Base-by-base conservation (phyloP, 225 moss, liverwort and hornwort genomes). In the Pleurozium schreberi region DNA sequence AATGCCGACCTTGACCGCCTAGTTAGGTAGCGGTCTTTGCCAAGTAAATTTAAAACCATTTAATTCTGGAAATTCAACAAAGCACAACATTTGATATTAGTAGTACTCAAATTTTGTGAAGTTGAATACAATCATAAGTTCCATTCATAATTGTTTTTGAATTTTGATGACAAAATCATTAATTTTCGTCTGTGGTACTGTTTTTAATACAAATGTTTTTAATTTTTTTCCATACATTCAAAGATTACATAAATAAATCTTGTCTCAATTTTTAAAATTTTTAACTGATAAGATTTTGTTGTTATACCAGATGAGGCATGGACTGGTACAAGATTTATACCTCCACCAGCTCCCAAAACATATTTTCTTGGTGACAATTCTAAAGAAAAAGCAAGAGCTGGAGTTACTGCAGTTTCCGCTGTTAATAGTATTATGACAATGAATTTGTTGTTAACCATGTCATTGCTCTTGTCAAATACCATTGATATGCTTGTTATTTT, bases 261-360 rank as follows among this genome's bases (percentile, higher is more conserved):
- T 12, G 4, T 42, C 80, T 58, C 14, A 33, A 33, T 22, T 61
- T 82, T 15, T 5, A 1, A 14, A 18, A 11, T 11, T 18, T 49
- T 25, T 42, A 59, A 80, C 62, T 22, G 17, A 34, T 70, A 13
- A 18, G 13, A 59, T 12, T 65, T 23, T 73, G 43, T 83, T 75
- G 83, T 23, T n/a, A 36, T 7, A 47, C 8, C 38, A 90, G 92
- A 88, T 92, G 90, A 92, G 43, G 79, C 83, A 11, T 82, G 82
- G 90, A 88, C 42, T 5, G 82, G 90, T 6, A 59, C 36, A 50
- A 88, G 1, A 23, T 83, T 84, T 34, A 69, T 14, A n/a, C 84
- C 90, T 84, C 90, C 88, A 80, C 84, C 92, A 84, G 14, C 88
- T 86, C 90, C 88, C 16, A n/a, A 1, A 45, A 88, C 80, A 86